Base-by-base conservation (phyloP, 768 basidiomycete genomes). In the Mycena floridula region DNA sequence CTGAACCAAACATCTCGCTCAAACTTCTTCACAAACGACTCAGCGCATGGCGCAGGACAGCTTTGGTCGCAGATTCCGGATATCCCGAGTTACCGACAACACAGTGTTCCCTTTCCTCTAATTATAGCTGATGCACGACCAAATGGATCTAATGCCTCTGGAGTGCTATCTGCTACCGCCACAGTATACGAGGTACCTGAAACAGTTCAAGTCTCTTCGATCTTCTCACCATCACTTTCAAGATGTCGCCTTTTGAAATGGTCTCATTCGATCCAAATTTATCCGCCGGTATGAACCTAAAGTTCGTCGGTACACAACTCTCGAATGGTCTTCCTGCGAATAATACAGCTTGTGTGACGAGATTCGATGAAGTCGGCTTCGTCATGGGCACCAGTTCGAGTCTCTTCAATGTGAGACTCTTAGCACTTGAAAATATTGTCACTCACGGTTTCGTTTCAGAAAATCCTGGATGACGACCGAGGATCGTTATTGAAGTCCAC, bases 351-450 rank as follows among this genome's bases (percentile, higher is more conserved):
- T 94, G 91, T 58, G 80, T 81, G 9, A 76, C 73, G 4, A 81
- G 80, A 5, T 90, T 89, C 52, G 86, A 90, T 56, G 83, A 85
- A 58, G 76, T 73, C 0, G 74, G 72, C 1, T 91, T 88, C 58
- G 57, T 90, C 26, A 82, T 88, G 69, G 89, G 85, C 7, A 78
- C 77, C 2, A 88, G 85, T 26, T 76, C 85, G 15, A 82, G 74
- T 52, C 58, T 85, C 22, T 86, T 86, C 62, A 81, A 81, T 50
- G 80, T 77, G 50, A 44, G 65, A 50, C 20, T 5, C 8, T 32
- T 12, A 8, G 26, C 11, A n/a, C 26, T 26, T 12, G 40, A 11
- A 37, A n/a, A n/a, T n/a, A n/a, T n/a, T n/a, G n/a, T n/a, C n/a
- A n/a, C 8, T 38, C 12, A 28, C 26, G 27, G 12, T 42, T 46